Base-by-base conservation (phyloP, 371 early-diverging fungal genomes). In the Capillidium rhysosporum region DNA sequence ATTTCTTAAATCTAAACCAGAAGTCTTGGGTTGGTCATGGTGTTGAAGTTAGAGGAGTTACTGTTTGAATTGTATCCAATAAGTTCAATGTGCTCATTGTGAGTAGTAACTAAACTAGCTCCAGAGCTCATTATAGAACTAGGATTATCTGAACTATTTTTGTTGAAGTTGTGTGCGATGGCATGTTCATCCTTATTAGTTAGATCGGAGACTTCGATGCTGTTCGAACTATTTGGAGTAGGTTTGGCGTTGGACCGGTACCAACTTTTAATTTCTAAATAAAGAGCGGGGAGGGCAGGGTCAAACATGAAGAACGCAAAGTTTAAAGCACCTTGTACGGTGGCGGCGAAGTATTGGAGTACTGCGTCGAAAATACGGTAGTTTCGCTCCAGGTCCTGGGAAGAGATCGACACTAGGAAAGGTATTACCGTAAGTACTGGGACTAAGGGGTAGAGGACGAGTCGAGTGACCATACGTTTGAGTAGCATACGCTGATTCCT, bases 271-370 rank as follows among this genome's bases (percentile, higher is more conserved):
- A 47, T 16, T 16, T 51, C 51, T 20, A 16, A 7, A 29, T 12
- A 51, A 2, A 52, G 16, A 24, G 39, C 41, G 2, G 52, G 52
- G 38, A 52, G 40, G 5, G 40, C 41, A 1, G 52, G 52, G 21
- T 52, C 52, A 23, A 52, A 40, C 26, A 52, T 14, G 41, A 52
- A 52, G 52, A 52, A 52, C 16, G 40, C 31, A 24, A 52, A 52
- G 41, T 52, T 52, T 8, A 52, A 25, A 8, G 34, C 18, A 40
- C 52, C 52, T 38, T 52, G 52, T 24, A 25, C 25, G 8, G 52
- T 34, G 21, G 21, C 39, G 3, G 41, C n/a, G 25, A 52, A 52
- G n/a, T 16, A 52, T 23, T 52, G 39, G 25, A 52, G 18, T 10
- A 40, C 24, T 1, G 10, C 9, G n/a, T 21, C 43, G 7, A 34